These are phyloP conservation scores for Fusarium austroafricanum DNA, from an alignment of 2,329 filamentous ascomycete species.

Conservation along the genomic window DNA sequence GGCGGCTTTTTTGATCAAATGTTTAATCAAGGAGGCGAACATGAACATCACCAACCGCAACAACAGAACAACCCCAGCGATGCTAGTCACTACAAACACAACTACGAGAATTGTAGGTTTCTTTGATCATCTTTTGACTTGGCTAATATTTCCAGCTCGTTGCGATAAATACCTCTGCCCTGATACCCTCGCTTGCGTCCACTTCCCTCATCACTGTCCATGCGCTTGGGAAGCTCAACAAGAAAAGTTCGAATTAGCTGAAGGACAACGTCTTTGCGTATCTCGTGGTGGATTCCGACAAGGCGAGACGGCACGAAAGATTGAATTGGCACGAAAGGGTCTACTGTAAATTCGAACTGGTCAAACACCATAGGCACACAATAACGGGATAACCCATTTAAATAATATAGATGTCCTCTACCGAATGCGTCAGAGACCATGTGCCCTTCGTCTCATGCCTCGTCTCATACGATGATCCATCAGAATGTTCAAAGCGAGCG, in stretches of 20 bases:
- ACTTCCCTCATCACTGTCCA: slow-evolving; percentile 97
- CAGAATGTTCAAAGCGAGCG: slow-evolving; percentile 35
- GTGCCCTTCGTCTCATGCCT: too few species aligned
- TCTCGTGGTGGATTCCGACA: slow-evolving; percentile 80
- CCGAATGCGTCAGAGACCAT: slow-evolving; percentile 24
- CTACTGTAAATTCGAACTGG: slow-evolving; percentile 59
- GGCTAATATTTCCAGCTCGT: slow-evolving; percentile 64
- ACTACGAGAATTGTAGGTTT: slow-evolving; percentile 72
- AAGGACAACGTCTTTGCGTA: slow-evolving; percentile 78
- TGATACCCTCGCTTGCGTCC: slow-evolving; percentile 92
- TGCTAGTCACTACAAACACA: slow-evolving; percentile 79
- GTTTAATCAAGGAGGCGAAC: slow-evolving; percentile 73
- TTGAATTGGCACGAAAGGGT: slow-evolving; percentile 84
- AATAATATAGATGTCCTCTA: slow-evolving; percentile 33
- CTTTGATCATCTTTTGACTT: accelerated
- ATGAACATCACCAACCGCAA: slow-evolving; percentile 67
- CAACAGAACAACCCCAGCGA: slow-evolving; percentile 88
- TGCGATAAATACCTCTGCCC: slow-evolving; percentile 97
- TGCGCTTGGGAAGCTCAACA: slow-evolving; percentile 83
- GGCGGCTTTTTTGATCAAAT: slow-evolving; percentile 95
- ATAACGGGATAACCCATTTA: background rate
- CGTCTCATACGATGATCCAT: slow-evolving; percentile 18
- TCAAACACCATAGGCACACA: background rate
- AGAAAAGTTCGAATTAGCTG: slow-evolving; percentile 80
- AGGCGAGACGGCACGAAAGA: slow-evolving; percentile 78